Conservation (phyloP, 495 filamentous ascomycete genomes). For the Sordaria brevicollis region DNA sequence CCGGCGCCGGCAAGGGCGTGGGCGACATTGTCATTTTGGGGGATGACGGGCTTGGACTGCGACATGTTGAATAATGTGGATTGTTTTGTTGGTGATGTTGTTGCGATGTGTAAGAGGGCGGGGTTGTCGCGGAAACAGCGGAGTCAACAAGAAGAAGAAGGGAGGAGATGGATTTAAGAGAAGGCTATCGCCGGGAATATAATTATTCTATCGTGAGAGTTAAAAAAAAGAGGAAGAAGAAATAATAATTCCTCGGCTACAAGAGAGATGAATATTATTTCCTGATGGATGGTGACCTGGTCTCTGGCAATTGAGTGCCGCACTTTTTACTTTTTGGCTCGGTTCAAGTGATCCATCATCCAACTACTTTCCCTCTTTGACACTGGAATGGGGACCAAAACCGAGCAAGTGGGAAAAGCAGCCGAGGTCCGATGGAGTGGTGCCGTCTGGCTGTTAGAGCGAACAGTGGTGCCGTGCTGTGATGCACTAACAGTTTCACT, state of each 20-base stretch:
- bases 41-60: constrained; percentile 34
- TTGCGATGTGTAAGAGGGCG: not conserved
- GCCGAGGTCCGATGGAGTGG: not conserved
- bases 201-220: not conserved
- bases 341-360: not conserved
- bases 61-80: constrained; percentile 18
- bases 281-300: not conserved
- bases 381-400: not conserved
- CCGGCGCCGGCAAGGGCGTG: constrained; percentile 82
- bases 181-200: not conserved
- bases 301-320: not conserved
- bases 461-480: not conserved
- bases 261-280: no score
- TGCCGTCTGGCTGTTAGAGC: not conserved
- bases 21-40: constrained; percentile 84
- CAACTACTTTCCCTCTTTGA: not conserved
- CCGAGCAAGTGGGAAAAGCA: not conserved
- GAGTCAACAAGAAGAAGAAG: not conserved
- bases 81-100: not conserved
- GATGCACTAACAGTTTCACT: not conserved
- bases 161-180: no score
- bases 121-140: not conserved
- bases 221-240: not conserved
- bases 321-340: no score
- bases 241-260: not conserved